phyloP scores from a whole-genome alignment of 495 filamentous ascomycete species.

The Endocarpon pusillum region DNA sequence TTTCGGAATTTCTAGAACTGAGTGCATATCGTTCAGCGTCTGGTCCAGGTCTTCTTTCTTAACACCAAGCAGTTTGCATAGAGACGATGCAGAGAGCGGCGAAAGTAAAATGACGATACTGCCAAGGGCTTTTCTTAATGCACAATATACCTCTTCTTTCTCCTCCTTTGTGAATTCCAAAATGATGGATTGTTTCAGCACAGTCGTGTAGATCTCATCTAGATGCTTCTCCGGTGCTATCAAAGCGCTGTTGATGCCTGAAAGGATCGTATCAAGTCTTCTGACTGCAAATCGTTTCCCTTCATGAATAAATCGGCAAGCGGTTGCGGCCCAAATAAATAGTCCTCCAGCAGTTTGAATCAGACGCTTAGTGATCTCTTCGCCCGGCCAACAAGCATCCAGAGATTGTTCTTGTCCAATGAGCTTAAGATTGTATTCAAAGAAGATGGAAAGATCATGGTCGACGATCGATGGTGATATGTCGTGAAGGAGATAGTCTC shows the following conservation, averaged over 20 bases:
- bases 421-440: conserved; percentile 2
- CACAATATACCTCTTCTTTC: background rate
- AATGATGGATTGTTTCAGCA: conserved; percentile 7
- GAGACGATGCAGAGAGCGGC: conserved; percentile 2
- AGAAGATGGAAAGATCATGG: conserved; percentile 5
- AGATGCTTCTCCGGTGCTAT: conserved; percentile 5
- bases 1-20: conserved; percentile 20
- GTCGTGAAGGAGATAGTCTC: conserved; percentile 12
- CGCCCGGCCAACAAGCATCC: conserved; percentile 19
- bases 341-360: conserved; percentile 21
- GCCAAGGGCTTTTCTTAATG: background rate
- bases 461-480: conserved; percentile 9
- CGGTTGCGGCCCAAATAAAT: conserved; percentile 28
- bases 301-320: conserved; percentile 22
- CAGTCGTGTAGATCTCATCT: conserved; percentile 12
- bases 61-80: conserved; percentile 7
- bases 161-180: background rate
- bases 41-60: conserved; percentile 13
- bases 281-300: conserved; percentile 7
- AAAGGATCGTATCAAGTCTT: conserved; percentile 13
- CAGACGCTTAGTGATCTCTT: conserved; percentile 13
- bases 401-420: conserved; percentile 1
- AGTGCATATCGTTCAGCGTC: conserved; percentile 20
- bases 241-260: background rate
- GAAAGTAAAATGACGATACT: background rate